A percentile compares a stretch with the other conserved stretches of the same genome.
phyloP scores from a whole-genome alignment of 257 asterid species.

The Linaria vulgaris region DNA sequence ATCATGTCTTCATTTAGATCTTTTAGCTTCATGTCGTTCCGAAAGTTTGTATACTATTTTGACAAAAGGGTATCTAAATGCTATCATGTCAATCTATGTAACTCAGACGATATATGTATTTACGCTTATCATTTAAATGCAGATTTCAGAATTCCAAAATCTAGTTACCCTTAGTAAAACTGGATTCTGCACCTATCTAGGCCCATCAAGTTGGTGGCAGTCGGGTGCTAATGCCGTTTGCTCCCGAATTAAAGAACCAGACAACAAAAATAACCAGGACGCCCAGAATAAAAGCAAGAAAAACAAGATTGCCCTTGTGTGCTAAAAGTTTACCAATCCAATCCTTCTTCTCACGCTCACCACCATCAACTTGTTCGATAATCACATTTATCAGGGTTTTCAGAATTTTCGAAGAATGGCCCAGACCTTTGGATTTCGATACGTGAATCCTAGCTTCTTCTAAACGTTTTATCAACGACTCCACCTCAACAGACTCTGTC shows the following conservation, averaged over 20 bases:
- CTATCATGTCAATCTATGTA: background rate
- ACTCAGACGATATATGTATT: background rate
- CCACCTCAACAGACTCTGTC: slow-evolving; percentile 41
- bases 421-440: slow-evolving; percentile 41
- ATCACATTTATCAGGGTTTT: slow-evolving; percentile 40
- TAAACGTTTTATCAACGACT: slow-evolving; percentile 45
- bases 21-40: too few relatives aligned
- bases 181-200: background rate
- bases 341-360: slow-evolving; percentile 42
- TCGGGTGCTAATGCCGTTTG: slow-evolving; percentile 19
- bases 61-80: slow-evolving; percentile 12
- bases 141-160: slow-evolving; percentile 19
- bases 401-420: slow-evolving; percentile 51
- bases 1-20: too few relatives aligned
- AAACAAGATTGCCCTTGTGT: slow-evolving; percentile 32
- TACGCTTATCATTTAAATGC: background rate
- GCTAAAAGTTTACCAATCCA: slow-evolving; percentile 32
- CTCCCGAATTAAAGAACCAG: slow-evolving; percentile 28
- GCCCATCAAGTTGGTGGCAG: slow-evolving; percentile 51
- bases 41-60: background rate
- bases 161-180: background rate
- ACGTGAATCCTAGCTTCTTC: slow-evolving; percentile 49
- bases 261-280: slow-evolving; percentile 29
- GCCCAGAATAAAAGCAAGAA: slow-evolving; percentile 42
- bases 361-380: slow-evolving; percentile 44